Evolutionary conservation across 306 rosid species (phyloP).

Genomic region (Lathyrus tuberosus): DNA sequence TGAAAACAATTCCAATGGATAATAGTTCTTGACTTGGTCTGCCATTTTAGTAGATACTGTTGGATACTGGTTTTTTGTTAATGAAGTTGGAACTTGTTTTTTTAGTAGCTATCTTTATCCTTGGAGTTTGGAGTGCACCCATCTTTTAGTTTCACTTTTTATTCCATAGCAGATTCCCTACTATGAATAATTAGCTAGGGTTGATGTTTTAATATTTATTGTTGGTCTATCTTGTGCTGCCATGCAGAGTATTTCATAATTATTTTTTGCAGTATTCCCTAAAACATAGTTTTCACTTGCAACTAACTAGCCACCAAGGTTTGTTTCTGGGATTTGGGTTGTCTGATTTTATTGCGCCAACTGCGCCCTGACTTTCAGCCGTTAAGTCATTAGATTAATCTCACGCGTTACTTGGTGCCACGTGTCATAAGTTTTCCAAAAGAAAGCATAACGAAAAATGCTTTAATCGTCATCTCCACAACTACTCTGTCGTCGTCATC

Average conservation of each 20-base stretch:
- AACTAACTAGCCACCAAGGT: no score
- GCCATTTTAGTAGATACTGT: conserved; percentile 25
- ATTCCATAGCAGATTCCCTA: not conserved
- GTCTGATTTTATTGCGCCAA: no score
- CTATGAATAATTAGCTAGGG: not conserved
- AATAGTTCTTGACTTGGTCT: conserved; percentile 34
- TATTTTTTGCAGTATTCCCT: not conserved
- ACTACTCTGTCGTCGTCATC: no score
- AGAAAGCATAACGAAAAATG: no score
- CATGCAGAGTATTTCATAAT: not conserved
- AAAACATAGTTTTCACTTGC: no score
- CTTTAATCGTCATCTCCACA: no score
- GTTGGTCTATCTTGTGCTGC: not conserved
- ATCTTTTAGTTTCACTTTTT: not conserved
- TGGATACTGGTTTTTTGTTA: not conserved
- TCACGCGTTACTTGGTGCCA: no score
- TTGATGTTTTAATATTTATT: not conserved
- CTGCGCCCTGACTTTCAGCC: no score
- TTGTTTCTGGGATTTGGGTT: no score
- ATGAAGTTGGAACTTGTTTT: not conserved
- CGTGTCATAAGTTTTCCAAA: no score
- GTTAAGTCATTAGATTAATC: no score
- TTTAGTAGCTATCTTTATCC: not conserved
- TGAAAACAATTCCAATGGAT: conserved; percentile 17
- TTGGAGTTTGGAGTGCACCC: not conserved